phyloP scores from a whole-genome alignment of 208 protist species.

The Novymonas esmeraldas region DNA sequence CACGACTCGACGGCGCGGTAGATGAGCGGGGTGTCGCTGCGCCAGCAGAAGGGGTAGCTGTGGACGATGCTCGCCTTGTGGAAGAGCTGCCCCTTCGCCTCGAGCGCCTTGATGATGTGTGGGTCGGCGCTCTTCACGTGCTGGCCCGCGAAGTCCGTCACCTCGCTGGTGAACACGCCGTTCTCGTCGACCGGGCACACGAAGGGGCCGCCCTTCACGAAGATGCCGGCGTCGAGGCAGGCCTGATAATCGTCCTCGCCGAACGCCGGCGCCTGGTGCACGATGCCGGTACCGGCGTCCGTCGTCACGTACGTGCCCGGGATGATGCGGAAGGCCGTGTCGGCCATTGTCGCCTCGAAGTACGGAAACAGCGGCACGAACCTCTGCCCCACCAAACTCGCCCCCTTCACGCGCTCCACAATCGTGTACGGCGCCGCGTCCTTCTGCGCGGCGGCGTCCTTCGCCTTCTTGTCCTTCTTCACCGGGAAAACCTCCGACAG shows the following conservation, averaged over 20 bases:
- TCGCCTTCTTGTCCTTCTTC: conserved; percentile 52
- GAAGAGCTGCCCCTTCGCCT: conserved; percentile 92
- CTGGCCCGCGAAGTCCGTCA: conserved; percentile 95
- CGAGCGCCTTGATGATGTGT: conserved; percentile 95
- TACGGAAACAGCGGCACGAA: conserved; percentile 98
- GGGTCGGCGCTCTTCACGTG: conserved; percentile 98
- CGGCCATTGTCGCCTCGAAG: conserved; percentile 80
- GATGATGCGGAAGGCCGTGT: conserved; percentile 94
- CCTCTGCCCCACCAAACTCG: conserved; percentile 84
- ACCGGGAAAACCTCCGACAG: conserved; percentile 80
- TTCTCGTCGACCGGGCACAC: conserved; percentile 99
- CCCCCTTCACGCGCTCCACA: conserved; percentile 86
- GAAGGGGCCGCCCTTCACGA: conserved; percentile 77
- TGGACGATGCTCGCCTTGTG: conserved; percentile 93
- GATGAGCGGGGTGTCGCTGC: conserved; percentile 98
- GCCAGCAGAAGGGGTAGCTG: conserved; percentile 99
- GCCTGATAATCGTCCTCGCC: conserved; percentile 99
- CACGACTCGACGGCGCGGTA: conserved; percentile 98
- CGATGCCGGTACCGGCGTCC: conserved; percentile 99
- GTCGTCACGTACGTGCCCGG: conserved; percentile 97
- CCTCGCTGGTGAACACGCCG: conserved; percentile 96
- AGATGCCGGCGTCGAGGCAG: conserved; percentile 95
- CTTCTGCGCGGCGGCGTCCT: conserved; percentile 8
- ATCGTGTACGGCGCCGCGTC: conserved; percentile 67
- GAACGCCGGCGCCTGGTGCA: conserved; percentile 99